Percentiles rank a stretch among this genome's conserved stretches.
phyloP scores from a whole-genome alignment of 2,329 filamentous ascomycete species.

The Botrytis deweyae region DNA sequence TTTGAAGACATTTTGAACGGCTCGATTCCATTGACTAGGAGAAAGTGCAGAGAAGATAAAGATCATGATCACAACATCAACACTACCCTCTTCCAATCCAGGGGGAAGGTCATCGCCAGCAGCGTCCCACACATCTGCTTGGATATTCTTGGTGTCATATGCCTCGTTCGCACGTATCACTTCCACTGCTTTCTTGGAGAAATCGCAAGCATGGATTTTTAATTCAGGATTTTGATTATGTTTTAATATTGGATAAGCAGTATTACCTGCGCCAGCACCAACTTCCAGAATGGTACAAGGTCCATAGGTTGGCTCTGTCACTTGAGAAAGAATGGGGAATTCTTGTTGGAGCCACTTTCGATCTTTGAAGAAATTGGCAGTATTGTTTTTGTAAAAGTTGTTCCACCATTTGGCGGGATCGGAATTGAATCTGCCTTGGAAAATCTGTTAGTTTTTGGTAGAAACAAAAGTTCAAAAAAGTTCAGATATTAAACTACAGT shows the following conservation, averaged over 20 bases:
- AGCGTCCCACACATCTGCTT: conserved; percentile 94
- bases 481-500: conserved; percentile 40
- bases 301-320: conserved; percentile 70
- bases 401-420: conserved; percentile 98
- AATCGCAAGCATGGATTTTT: conserved; percentile 91
- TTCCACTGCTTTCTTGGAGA: conserved; percentile 91
- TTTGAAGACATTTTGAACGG: conserved; percentile 76
- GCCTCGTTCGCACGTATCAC: conserved; percentile 80
- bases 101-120: conserved; percentile 72
- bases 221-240: conserved; percentile 80
- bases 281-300: conserved; percentile 78
- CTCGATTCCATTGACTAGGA: conserved; percentile 79
- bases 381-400: conserved; percentile 96
- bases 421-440: conserved; percentile 74
- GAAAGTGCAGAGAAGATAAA: conserved; percentile 95
- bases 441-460: conserved; percentile 43
- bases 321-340: conserved; percentile 80
- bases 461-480: conserved; percentile 20
- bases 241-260: conserved; percentile 84
- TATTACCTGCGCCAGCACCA: conserved; percentile 93
- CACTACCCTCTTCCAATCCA: conserved; percentile 71
- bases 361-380: conserved; percentile 97
- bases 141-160: conserved; percentile 71
- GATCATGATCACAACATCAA: conserved; percentile 90
- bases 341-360: conserved; percentile 96